These are phyloP conservation scores for Funneliformis caledonium DNA, from an alignment of 371 early-diverging fungal species.

Conservation along the genomic window DNA sequence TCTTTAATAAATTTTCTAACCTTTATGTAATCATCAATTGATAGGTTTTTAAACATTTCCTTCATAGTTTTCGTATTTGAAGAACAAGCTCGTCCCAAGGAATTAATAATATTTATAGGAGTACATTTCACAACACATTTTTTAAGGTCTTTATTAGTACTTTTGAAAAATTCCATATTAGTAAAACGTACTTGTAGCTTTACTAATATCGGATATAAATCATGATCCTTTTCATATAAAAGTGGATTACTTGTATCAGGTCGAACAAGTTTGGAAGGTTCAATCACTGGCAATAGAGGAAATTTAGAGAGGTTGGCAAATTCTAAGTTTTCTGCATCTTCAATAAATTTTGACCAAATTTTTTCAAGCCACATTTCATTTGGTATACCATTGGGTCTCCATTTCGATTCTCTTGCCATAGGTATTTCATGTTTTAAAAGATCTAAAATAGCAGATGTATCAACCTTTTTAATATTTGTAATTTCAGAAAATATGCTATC, in stretches of 20 bases:
- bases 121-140: neutral
- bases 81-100: neutral
- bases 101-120: neutral
- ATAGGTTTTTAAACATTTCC: neutral
- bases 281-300: neutral
- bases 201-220: neutral
- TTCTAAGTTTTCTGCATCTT: neutral
- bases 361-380: neutral
- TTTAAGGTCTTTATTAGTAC: neutral
- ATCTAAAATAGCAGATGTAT: neutral
- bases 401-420: neutral
- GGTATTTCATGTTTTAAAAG: neutral
- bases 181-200: neutral
- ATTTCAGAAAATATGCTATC: neutral
- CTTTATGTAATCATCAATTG: neutral
- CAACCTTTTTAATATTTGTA: neutral
- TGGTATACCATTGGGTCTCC: neutral
- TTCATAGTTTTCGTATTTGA: neutral
- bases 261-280: neutral
- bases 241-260: neutral
- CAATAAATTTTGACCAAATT: neutral
- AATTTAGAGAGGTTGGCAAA: neutral
- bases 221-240: neutral
- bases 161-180: neutral
- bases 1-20: neutral